These are phyloP conservation scores for Magnaporthiopsis poae DNA, from an alignment of 2,329 filamentous ascomycete species.

Conservation along the genomic window DNA sequence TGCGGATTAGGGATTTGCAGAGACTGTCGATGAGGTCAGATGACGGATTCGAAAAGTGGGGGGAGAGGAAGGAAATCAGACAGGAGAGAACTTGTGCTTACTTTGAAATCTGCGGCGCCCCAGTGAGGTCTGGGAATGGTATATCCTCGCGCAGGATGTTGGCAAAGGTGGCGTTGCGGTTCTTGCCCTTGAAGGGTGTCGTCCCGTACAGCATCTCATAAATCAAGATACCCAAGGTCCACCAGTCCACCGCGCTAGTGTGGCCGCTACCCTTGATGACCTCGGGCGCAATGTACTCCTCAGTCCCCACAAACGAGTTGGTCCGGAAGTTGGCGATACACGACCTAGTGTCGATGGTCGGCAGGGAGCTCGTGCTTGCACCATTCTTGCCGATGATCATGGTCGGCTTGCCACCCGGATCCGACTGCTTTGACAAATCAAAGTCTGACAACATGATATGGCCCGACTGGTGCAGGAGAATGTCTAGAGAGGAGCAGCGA, in stretches of 20 bases:
- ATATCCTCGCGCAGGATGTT: slow-evolving; percentile 95
- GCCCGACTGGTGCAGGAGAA: slow-evolving; percentile 94
- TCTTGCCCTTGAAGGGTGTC: slow-evolving; percentile 98
- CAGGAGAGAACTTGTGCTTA: slow-evolving; percentile 38
- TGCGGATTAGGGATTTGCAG: slow-evolving; percentile 92
- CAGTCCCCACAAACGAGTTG: slow-evolving; percentile 95
- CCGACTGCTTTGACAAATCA: slow-evolving; percentile 94
- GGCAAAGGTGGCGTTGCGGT: slow-evolving; percentile 92
- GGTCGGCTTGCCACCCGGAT: slow-evolving; percentile 85
- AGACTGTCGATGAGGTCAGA: slow-evolving; percentile 43
- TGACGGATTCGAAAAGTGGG: background rate
- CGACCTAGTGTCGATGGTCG: slow-evolving; percentile 96
- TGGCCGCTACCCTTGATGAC: slow-evolving; percentile 98
- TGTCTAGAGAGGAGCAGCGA: slow-evolving; percentile 50
- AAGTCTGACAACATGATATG: slow-evolving; percentile 99
- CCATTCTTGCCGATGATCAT: slow-evolving; percentile 94
- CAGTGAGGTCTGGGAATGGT: slow-evolving; percentile 82
- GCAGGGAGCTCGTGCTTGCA: slow-evolving; percentile 73
- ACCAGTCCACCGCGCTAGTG: slow-evolving; percentile 98
- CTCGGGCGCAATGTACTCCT: slow-evolving; percentile 97
- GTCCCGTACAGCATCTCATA: slow-evolving; percentile 99
- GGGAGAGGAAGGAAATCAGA: slow-evolving; percentile 3
- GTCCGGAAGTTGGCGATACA: slow-evolving; percentile 97
- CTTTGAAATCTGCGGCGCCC: slow-evolving; percentile 81
- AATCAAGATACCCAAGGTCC: slow-evolving; percentile 92